These are phyloP conservation scores for Coniosporium tulheliwenetii DNA, from an alignment of 2,329 filamentous ascomycete genomes.

Conservation along the genomic window DNA sequence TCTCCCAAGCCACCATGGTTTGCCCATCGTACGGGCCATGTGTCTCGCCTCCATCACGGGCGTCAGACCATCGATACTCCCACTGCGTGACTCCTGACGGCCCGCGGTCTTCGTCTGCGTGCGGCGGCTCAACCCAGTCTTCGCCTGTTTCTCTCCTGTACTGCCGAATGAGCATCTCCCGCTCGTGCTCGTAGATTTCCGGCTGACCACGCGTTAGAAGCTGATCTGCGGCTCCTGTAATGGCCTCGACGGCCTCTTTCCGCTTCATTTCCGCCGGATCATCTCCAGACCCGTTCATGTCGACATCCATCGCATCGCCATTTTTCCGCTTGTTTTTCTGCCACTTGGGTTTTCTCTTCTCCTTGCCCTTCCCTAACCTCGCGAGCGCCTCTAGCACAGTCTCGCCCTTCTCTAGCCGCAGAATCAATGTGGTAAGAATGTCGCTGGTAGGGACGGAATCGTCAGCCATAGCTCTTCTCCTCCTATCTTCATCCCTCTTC, in stretches of 20 bases:
- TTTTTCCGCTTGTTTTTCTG: constrained; percentile 37
- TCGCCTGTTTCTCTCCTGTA: constrained; percentile 78
- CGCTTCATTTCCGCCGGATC: constrained; percentile 55
- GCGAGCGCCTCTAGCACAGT: constrained; percentile 79
- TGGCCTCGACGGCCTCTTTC: constrained; percentile 58
- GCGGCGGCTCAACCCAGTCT: constrained; percentile 51
- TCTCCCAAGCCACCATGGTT: constrained; percentile 83
- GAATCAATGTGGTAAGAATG: constrained; percentile 57
- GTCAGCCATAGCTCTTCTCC: constrained; percentile 54
- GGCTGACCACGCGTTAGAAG: constrained; percentile 67
- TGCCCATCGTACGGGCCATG: constrained; percentile 78
- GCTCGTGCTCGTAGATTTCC: constrained; percentile 83
- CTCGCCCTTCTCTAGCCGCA: constrained; percentile 61
- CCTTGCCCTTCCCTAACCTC: constrained; percentile 51
- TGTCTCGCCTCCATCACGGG: constrained; percentile 58
- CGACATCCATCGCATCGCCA: constrained; percentile 53
- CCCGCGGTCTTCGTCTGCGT: constrained; percentile 12
- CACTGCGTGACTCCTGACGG: constrained; percentile 38
- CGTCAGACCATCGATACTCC: constrained; percentile 90
- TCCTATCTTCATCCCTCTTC: constrained; percentile 62
- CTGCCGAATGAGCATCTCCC: constrained; percentile 69
- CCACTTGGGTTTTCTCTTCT: constrained; percentile 42
- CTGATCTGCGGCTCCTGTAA: constrained; percentile 82
- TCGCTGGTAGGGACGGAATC: constrained; percentile 62
- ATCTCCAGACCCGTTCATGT: constrained; percentile 29